phyloP scores from a whole-genome alignment of 768 basidiomycete species.

The Lentinula aciculospora region DNA sequence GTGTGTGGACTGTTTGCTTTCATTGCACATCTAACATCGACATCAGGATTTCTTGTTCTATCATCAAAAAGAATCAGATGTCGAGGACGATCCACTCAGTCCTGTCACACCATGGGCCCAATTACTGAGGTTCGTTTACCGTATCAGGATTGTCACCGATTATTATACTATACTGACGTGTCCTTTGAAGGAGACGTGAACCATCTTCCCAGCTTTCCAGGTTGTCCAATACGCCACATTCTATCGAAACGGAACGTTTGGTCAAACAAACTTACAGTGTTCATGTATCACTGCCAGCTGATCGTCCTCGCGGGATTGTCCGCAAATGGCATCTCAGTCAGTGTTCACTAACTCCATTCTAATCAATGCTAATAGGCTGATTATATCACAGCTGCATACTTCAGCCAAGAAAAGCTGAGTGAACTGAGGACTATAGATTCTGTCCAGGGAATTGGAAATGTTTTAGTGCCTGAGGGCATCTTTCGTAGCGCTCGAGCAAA shows the following conservation, averaged over 20 bases:
- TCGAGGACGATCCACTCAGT: conserved; percentile 46
- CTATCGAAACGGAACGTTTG: conserved; percentile 49
- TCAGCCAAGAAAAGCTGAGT: conserved; percentile 72
- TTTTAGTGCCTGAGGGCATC: conserved; percentile 68
- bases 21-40: conserved; percentile 31
- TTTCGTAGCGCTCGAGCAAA: conserved; percentile 74
- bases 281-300: conserved; percentile 56
- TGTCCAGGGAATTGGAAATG: conserved; percentile 60
- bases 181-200: conserved; percentile 12
- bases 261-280: conserved; percentile 87
- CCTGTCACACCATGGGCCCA: conserved; percentile 72
- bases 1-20: conserved; percentile 31
- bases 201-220: neutral
- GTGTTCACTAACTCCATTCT: conserved; percentile 20
- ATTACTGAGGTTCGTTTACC: conserved; percentile 53
- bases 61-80: conserved; percentile 70
- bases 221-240: conserved; percentile 15
- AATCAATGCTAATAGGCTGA: conserved; percentile 10
- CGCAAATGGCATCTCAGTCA: conserved; percentile 84
- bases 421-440: conserved; percentile 66
- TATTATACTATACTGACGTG: neutral
- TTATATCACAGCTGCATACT: conserved; percentile 66
- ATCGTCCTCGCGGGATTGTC: conserved; percentile 43
- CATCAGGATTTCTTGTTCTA: conserved; percentile 79
- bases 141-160: conserved; percentile 5